Conservation (phyloP, 257 asterid genomes). For the Nicotiana obtusifolia region DNA sequence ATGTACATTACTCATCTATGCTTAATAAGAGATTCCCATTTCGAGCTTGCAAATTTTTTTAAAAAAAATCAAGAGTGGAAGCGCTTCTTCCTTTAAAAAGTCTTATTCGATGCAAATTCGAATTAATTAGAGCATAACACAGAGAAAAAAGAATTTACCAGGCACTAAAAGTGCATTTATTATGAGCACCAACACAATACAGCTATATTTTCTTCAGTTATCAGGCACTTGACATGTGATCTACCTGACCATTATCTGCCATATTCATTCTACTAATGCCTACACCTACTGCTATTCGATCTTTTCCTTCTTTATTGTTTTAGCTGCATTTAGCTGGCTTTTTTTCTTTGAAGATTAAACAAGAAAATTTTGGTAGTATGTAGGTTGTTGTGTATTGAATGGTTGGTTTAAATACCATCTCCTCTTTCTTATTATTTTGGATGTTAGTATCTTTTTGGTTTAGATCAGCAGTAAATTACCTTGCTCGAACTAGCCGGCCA, state of each 20-base stretch:
- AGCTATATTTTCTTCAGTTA: conserved; percentile 14
- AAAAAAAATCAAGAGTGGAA: too few species aligned
- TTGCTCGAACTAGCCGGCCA: not conserved
- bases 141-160: too few species aligned
- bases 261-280: not conserved
- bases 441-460: not conserved
- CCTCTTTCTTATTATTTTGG: not conserved
- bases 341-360: not conserved
- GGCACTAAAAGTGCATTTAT: not conserved
- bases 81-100: too few species aligned
- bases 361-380: not conserved
- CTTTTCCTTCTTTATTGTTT: not conserved
- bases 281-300: not conserved
- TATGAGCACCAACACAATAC: not conserved
- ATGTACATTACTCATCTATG: too few species aligned
- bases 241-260: not conserved
- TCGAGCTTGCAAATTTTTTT: too few species aligned
- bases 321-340: not conserved
- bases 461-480: not conserved
- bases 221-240: conserved; percentile 17
- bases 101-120: too few species aligned
- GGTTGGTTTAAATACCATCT: not conserved
- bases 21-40: too few species aligned
- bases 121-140: too few species aligned
- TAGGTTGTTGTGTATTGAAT: conserved; percentile 6